Evolutionary conservation across 164 flowering plant genomes (phyloP).

Genomic region (grape (Vitis vinifera)): DNA sequence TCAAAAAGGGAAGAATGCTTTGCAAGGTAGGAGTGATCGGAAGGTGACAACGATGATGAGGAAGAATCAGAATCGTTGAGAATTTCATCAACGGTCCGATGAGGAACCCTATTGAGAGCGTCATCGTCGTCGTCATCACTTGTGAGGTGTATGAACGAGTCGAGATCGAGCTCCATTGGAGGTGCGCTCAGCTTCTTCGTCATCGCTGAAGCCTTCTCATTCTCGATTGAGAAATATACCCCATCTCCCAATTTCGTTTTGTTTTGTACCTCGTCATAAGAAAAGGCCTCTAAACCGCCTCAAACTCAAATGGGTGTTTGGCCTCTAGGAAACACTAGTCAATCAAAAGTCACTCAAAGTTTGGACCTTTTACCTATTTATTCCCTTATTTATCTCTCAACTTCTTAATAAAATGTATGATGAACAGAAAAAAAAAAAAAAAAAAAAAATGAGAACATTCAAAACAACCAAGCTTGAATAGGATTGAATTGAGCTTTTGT

Average conservation of each 20-base stretch:
- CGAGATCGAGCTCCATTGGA: constrained; percentile 67
- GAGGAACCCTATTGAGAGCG: constrained; percentile 26
- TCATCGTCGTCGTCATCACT: constrained; percentile 39
- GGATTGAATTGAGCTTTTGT: too few relatives aligned
- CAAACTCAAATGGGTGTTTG: too few relatives aligned
- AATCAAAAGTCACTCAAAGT: too few relatives aligned
- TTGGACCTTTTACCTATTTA: too few relatives aligned
- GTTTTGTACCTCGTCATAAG: background rate
- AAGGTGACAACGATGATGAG: constrained; percentile 33
- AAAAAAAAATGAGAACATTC: too few relatives aligned
- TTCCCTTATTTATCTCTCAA: too few relatives aligned
- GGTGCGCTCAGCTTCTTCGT: constrained; percentile 15
- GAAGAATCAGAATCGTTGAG: constrained; percentile 76
- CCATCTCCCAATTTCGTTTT: too few relatives aligned
- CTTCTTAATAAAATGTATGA: too few relatives aligned
- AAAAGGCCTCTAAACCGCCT: too few relatives aligned
- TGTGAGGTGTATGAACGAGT: constrained; percentile 53
- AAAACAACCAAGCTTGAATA: too few relatives aligned
- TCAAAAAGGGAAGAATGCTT: background rate
- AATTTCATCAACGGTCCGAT: constrained; percentile 74
- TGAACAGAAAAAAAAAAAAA: too few relatives aligned
- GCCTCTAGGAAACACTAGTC: too few relatives aligned
- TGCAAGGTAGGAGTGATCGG: constrained; percentile 1
- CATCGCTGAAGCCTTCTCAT: background rate
- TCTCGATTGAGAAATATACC: background rate